phyloP scores from a whole-genome alignment of 179 eudicot genomes.

The Beta lomatogona region DNA sequence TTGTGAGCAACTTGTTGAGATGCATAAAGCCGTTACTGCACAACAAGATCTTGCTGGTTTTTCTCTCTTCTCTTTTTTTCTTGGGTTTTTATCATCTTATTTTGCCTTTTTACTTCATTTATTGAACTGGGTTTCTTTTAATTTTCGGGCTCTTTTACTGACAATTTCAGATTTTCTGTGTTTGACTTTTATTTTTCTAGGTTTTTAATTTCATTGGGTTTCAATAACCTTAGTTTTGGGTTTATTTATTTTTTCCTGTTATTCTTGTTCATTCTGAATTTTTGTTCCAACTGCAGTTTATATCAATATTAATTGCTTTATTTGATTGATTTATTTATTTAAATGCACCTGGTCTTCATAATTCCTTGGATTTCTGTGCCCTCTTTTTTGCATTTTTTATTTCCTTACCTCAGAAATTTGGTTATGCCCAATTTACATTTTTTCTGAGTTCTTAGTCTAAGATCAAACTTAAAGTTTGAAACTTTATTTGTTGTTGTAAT shows the following conservation, averaged over 20 bases:
- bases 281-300: background rate
- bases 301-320: background rate
- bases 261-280: background rate
- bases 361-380: background rate
- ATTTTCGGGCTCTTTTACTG: background rate
- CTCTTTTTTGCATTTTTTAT: background rate
- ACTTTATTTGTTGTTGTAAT: background rate
- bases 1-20: slow-evolving; percentile 82
- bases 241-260: background rate
- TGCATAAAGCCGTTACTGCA: slow-evolving; percentile 75
- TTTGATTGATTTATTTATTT: no score
- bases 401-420: background rate
- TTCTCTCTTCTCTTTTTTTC: background rate
- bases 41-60: slow-evolving; percentile 86
- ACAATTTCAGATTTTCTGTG: background rate
- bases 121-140: background rate
- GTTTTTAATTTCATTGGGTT: background rate
- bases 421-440: background rate
- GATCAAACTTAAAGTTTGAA: background rate
- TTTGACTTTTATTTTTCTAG: slow-evolving; percentile 6
- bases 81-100: no score
- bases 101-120: background rate
- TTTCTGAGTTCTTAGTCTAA: no score
- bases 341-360: background rate
- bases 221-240: background rate